These are phyloP conservation scores for Jackrogersella minutella DNA, from an alignment of 495 filamentous ascomycete species.

Conservation along the genomic window DNA sequence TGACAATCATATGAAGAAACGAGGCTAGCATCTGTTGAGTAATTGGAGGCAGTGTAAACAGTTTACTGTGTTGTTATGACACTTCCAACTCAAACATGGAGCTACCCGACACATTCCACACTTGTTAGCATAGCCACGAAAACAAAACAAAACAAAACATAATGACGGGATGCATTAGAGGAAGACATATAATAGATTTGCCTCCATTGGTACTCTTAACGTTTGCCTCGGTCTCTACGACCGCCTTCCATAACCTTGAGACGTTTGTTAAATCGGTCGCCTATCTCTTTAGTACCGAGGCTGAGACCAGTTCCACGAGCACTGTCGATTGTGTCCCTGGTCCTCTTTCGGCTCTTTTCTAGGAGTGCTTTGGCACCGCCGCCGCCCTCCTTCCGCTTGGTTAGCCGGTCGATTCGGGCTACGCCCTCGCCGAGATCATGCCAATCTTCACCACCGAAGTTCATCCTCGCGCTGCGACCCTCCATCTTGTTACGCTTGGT, in stretches of 20 bases:
- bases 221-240: conserved; percentile 63
- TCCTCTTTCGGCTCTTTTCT: conserved; percentile 83
- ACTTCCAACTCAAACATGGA: background rate
- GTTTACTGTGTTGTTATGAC: background rate
- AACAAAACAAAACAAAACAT: too few species aligned
- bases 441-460: conserved; percentile 88
- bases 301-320: conserved; percentile 59
- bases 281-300: conserved; percentile 58
- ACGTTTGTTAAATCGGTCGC: conserved; percentile 76
- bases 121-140: conserved; percentile 22
- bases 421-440: conserved; percentile 77
- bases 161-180: conserved; percentile 69
- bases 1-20: background rate
- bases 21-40: background rate
- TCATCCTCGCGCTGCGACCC: conserved; percentile 54
- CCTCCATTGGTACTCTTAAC: conserved; percentile 20
- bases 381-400: conserved; percentile 62
- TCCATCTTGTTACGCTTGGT: conserved; percentile 58
- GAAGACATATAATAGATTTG: background rate
- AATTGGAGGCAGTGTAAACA: background rate
- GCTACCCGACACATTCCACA: background rate
- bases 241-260: conserved; percentile 70
- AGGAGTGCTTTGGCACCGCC: conserved; percentile 66
- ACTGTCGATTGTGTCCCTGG: conserved; percentile 64
- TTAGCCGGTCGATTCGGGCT: conserved; percentile 78